These are phyloP conservation scores for Fusarium longipes DNA, from an alignment of 2,329 filamentous ascomycete genomes.

Conservation along the genomic window DNA sequence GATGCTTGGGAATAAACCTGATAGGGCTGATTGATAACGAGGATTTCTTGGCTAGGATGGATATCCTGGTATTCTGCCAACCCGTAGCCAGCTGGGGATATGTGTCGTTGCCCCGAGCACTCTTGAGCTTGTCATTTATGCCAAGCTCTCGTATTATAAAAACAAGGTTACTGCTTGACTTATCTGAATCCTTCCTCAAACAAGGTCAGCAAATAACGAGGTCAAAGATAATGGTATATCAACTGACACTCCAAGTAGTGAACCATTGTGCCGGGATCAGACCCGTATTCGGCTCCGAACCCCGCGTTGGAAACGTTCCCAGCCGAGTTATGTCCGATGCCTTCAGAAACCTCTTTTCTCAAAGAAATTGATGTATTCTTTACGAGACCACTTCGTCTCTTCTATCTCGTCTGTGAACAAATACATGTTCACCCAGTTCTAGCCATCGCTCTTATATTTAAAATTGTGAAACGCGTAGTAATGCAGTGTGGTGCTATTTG, in stretches of 20 bases:
- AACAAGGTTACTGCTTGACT: background rate
- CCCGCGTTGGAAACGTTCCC: background rate
- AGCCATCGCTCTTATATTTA: constrained; percentile 39
- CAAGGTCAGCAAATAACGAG: background rate
- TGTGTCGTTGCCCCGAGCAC: background rate
- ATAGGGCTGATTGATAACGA: constrained; percentile 26
- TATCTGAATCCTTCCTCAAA: background rate
- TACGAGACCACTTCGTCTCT: constrained; percentile 30
- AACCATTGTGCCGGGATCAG: constrained; percentile 14
- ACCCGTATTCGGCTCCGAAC: constrained; percentile 7
- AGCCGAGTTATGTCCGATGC: background rate
- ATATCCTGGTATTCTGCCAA: background rate
- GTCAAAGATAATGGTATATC: background rate
- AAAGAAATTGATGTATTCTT: constrained; percentile 22
- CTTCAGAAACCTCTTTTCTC: background rate
- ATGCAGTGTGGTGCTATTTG: background rate
- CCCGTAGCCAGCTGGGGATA: background rate
- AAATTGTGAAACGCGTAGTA: constrained; percentile 33
- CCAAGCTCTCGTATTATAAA: background rate
- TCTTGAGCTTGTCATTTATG: background rate
- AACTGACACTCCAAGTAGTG: background rate
- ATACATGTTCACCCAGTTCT: constrained; percentile 40
- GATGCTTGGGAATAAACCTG: background rate
- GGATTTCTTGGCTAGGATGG: background rate
- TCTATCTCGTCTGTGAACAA: constrained; percentile 37